Evolutionary conservation across 345 rosid genomes (phyloP).

Genomic region (Corymbia maculata): DNA sequence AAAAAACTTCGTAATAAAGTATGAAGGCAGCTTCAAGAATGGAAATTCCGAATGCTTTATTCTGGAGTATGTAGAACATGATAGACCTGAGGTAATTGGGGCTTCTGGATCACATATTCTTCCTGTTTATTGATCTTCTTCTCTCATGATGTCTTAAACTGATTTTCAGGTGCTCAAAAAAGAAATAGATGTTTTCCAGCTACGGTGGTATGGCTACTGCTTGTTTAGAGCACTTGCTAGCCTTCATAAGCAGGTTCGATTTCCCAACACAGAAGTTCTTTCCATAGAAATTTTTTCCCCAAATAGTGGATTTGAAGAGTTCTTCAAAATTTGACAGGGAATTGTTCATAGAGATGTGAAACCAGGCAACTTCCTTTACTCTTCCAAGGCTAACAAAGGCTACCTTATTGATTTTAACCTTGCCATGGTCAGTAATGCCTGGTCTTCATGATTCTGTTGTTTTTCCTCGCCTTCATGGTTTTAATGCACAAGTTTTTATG

Average conservation of each 20-base stretch:
- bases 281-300: background rate
- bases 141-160: background rate
- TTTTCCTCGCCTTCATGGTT: background rate
- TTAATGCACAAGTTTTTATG: background rate
- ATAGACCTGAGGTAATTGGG: constrained; percentile 71
- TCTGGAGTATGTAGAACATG: constrained; percentile 85
- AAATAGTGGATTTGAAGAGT: background rate
- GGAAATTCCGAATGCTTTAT: constrained; percentile 74
- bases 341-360: constrained; percentile 93
- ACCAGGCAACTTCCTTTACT: constrained; percentile 95
- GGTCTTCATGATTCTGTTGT: background rate
- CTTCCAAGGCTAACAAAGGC: constrained; percentile 65
- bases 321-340: constrained; percentile 36
- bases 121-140: background rate
- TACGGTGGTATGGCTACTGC: constrained; percentile 81
- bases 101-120: background rate
- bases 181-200: constrained; percentile 59
- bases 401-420: constrained; percentile 95
- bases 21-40: constrained; percentile 72
- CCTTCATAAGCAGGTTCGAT: constrained; percentile 75
- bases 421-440: constrained; percentile 61
- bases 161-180: constrained; percentile 48
- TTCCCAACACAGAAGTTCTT: background rate
- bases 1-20: constrained; percentile 63
- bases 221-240: constrained; percentile 79